A percentile compares a stretch with the other conserved stretches of the same genome.
phyloP scores from a whole-genome alignment of 257 asterid species.

The Solanum sejunctum region DNA sequence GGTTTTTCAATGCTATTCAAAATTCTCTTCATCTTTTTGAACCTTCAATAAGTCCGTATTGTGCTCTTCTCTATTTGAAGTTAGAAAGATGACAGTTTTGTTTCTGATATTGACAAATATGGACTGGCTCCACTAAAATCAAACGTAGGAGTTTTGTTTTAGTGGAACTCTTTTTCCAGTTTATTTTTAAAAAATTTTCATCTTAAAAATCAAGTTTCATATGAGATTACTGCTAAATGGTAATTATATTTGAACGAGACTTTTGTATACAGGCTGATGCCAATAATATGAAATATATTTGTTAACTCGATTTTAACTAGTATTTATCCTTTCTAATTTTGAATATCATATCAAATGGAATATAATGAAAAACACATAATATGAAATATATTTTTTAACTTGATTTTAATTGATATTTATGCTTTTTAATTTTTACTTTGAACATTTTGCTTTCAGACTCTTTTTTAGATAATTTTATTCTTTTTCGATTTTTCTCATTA shows the following conservation, averaged over 20 bases:
- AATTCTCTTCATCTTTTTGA: neutral
- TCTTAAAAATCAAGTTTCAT: too few relatives aligned
- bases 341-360: neutral
- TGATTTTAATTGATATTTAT: neutral
- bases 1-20: conserved; percentile 1
- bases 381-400: neutral
- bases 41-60: neutral
- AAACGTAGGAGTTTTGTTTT: neutral
- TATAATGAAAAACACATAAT: neutral
- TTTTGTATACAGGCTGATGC: too few relatives aligned
- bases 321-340: neutral
- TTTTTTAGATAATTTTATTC: too few relatives aligned
- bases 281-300: neutral
- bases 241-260: too few relatives aligned
- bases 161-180: too few relatives aligned
- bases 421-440: too few relatives aligned
- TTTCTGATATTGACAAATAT: neutral
- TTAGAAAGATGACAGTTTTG: neutral
- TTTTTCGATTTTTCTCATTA: too few relatives aligned
- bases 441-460: too few relatives aligned
- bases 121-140: neutral
- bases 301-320: neutral
- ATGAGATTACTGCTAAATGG: too few relatives aligned
- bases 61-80: neutral
- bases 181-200: too few relatives aligned